Base-by-base conservation (phyloP, 768 basidiomycete genomes). In the Pleurotus eryngii region DNA sequence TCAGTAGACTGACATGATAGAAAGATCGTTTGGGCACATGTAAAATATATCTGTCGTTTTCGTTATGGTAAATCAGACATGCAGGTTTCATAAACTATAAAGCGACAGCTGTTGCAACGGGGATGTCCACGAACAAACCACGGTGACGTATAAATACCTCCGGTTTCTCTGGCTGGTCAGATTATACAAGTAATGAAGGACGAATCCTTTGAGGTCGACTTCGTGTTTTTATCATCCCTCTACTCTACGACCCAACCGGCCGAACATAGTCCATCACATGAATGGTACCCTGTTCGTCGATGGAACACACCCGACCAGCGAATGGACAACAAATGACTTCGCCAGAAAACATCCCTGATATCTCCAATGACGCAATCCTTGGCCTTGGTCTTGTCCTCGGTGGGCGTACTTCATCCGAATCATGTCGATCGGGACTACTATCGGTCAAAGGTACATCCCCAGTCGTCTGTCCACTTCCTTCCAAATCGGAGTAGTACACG, bases 241-340 rank as follows among this genome's bases (percentile, higher is more conserved):
- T 35, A 11, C 30, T 35, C 30, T 35, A 51, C 26, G 49, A 51
- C 49, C 51, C 51, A 1, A 54, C 39, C 15, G 51, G 51, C n/a
- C 39, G 51, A 12, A 54, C 24, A 40, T 54, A 54, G 26, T 54
- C 51, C 18, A 54, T 54, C 11, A 54, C 27, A 30, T 54, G 51
- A 12, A 30, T 30, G n/a, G 38, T 39, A 4, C 51, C 51, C 26
- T n/a, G 22, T 26, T 39, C 51, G 20, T 54, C 51, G 38, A 54
- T 42, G 20, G 35, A 54, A 26, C 51, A 54, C 5, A 54, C 51
- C 17, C 51, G 51, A 8, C 51, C 51, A 20, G 51, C 35, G 26
- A 54, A 54, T 5, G 51, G 51, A 24, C 51, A 54, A 42, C 51
- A 54, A 12, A 54, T 54, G 12, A 54, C 51, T 37, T 54, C 51